phyloP scores from a whole-genome alignment of 768 basidiomycete genomes.

The Strobilomyces dryophilus region DNA sequence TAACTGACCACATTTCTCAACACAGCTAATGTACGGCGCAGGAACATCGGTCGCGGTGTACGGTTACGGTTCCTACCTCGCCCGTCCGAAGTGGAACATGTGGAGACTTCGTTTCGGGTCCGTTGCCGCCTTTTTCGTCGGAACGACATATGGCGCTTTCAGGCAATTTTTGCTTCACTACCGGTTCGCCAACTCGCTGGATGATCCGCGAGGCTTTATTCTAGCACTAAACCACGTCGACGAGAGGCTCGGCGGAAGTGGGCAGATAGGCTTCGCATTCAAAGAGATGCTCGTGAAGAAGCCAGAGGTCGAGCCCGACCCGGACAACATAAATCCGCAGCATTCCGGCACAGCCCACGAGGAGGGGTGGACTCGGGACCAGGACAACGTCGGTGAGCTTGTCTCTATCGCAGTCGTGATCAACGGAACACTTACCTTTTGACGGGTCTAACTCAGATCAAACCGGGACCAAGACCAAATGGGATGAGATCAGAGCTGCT shows the following conservation, averaged over 20 bases:
- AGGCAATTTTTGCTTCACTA: constrained; percentile 27
- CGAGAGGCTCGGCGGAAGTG: constrained; percentile 29
- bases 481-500: constrained; percentile 64
- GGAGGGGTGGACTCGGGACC: constrained; percentile 12
- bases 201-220: constrained; percentile 29
- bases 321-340: not conserved
- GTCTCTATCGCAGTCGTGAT: not conserved
- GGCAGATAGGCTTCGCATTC: constrained; percentile 25
- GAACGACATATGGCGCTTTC: constrained; percentile 33
- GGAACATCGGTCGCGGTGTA: constrained; percentile 23
- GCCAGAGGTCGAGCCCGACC: constrained; percentile 6
- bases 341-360: constrained; percentile 9
- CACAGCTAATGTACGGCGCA: constrained; percentile 19
- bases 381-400: constrained; percentile 12
- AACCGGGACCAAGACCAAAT: constrained; percentile 36
- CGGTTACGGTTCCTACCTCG: constrained; percentile 22
- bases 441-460: constrained; percentile 5
- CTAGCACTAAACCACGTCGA: constrained; percentile 30
- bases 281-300: constrained; percentile 20
- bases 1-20: constrained; percentile 3
- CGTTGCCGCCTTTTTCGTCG: constrained; percentile 22
- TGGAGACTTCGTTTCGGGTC: constrained; percentile 25
- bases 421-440: not conserved
- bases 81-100: constrained; percentile 27
- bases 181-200: constrained; percentile 29